Evolutionary conservation across 2,329 filamentous ascomycete species (phyloP).

Genomic region (Trichoderma gracile): DNA sequence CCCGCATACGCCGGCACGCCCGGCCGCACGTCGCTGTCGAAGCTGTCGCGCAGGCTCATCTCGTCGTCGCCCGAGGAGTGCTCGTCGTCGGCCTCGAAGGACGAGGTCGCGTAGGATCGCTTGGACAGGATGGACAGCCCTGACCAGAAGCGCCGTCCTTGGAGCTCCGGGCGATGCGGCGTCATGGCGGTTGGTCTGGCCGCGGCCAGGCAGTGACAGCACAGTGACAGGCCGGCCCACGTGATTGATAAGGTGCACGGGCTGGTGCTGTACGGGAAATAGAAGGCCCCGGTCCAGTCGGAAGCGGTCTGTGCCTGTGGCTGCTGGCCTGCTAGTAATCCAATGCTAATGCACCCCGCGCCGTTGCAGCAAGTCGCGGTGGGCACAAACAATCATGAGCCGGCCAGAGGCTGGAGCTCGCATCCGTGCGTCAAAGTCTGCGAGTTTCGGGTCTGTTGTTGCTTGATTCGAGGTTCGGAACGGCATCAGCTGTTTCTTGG

Average conservation of each 20-base stretch:
- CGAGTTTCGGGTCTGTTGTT: not conserved
- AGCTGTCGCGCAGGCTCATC: conserved; percentile 43
- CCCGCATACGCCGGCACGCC: conserved; percentile 64
- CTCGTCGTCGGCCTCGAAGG: conserved; percentile 71
- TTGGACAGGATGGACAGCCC: conserved; percentile 55
- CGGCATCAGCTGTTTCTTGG: not conserved
- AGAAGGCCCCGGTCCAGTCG: not conserved
- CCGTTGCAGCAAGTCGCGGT: conserved; percentile 1
- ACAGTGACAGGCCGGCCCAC: conserved; percentile 13
- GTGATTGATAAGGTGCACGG: too few species aligned
- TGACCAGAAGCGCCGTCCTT: conserved; percentile 48
- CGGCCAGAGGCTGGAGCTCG: not conserved
- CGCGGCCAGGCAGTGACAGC: not conserved
- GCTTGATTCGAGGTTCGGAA: not conserved
- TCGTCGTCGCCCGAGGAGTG: conserved; percentile 46
- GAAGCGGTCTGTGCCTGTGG: conserved; percentile 10
- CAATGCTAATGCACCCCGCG: conserved; percentile 22
- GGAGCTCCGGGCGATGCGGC: conserved; percentile 45
- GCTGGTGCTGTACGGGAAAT: too few species aligned
- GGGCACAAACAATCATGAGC: not conserved
- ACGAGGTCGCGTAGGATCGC: conserved; percentile 59
- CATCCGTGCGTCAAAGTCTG: not conserved
- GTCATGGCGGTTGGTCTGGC: conserved; percentile 8
- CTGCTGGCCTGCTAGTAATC: not conserved
- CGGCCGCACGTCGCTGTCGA: conserved; percentile 41